phyloP scores from a whole-genome alignment of 768 basidiomycete species.

The Lactarius evosmus region DNA sequence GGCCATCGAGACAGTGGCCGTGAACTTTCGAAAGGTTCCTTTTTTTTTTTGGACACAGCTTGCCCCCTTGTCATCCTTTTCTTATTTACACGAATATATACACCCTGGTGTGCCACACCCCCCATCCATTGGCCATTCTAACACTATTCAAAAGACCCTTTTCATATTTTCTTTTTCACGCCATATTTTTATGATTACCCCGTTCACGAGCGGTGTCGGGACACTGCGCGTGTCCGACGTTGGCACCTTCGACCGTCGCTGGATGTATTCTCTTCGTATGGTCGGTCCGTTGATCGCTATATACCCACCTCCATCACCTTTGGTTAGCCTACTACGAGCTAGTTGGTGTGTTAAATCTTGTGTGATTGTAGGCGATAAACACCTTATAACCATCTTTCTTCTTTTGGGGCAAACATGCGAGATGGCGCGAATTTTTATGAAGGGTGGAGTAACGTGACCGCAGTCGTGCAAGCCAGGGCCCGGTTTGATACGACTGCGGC shows the following conservation, averaged over 20 bases:
- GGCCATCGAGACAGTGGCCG: neutral
- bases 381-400: neutral
- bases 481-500: no score
- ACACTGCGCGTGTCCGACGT: constrained; percentile 9
- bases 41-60: neutral
- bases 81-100: constrained; percentile 6
- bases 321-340: constrained; percentile 11
- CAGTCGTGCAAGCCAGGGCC: no score
- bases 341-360: constrained; percentile 1
- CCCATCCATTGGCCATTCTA: neutral
- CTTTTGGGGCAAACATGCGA: neutral
- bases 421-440: no score
- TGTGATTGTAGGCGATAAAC: constrained; percentile 12
- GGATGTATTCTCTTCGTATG: constrained; percentile 6
- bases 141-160: neutral
- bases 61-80: neutral
- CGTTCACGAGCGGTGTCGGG: constrained; percentile 12
- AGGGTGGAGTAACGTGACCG: no score
- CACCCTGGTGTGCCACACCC: neutral
- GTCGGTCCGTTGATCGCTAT: constrained; percentile 9
- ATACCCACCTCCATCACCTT: constrained; percentile 16
- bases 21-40: neutral
- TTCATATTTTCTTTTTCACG: neutral
- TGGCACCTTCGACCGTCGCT: neutral
- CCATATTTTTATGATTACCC: constrained; percentile 11